Evolutionary conservation across 2,329 filamentous ascomycete species (phyloP), one percentile per base, ranked within the genome.

Genomic region (Fusarium aywerte): DNA sequence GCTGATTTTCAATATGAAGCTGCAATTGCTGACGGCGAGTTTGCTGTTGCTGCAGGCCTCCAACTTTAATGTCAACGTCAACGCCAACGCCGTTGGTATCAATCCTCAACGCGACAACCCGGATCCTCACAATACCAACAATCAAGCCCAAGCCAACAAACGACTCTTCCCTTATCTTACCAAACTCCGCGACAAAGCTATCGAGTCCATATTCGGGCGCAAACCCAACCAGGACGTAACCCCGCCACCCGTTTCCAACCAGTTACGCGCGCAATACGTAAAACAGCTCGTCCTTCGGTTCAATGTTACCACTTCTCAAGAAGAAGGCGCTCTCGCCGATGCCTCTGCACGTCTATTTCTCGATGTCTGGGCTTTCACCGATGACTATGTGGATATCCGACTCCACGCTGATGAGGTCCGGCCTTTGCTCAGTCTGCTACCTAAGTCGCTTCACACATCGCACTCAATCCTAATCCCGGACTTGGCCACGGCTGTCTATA

Each of bases 251-350:
- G 62, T 73, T 50, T 68, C 72, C 65, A 76, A 69, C 58, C 76
- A 72, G 44, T 66, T 81, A 27, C 76, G 80, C 27, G 79, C 75
- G 27, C 80, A 81, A 66, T 97, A 97, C 76, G 87, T 88, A 64
- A 87, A 90, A 65, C 90, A 97, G 77, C 84, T 97, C n/a, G 93
- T 99, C 16, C 81, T 98, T 65, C 89, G 96, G 36, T 97, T 98
- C 84, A 92, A 91, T 73, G 81, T 97, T 55, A 89, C 85, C 63
- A 89, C 86, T 25, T 78, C 83, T 4, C 84, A 88, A 20, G 92
- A 97, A 74, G 89, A 92, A 59, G 79, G 81, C 32, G 90, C 90
- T 2, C 81, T 97, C 56, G 85, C 89, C n/a, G 86, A 91, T 57
- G 93, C 92, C 4, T 85, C 89, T 1, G 85, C 91, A 62, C 87